phyloP scores from a whole-genome alignment of 75 land plant genomes.

The Picea sitchensis region DNA sequence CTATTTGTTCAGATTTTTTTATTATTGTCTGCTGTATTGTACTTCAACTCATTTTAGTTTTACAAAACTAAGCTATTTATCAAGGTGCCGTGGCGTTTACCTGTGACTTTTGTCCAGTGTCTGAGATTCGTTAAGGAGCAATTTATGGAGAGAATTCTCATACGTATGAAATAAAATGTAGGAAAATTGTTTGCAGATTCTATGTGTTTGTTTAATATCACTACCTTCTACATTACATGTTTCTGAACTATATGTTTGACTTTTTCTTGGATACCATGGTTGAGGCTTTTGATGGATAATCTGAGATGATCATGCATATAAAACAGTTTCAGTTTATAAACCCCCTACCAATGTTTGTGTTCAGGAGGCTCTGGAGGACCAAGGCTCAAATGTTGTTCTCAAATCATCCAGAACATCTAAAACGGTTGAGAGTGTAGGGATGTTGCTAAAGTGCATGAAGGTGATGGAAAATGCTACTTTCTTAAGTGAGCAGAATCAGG shows the following conservation, averaged over 20 bases:
- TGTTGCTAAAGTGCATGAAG: conserved; percentile 85
- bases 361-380: conserved; percentile 27
- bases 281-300: not conserved
- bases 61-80: not conserved
- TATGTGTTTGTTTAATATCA: not conserved
- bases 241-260: not conserved
- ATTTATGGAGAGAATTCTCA: no score
- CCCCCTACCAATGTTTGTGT: not conserved
- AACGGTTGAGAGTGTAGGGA: conserved; percentile 25
- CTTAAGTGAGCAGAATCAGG: conserved; percentile 97
- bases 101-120: not conserved
- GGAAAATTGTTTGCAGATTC: not conserved
- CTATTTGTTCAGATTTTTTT: not conserved
- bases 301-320: conserved; percentile 2
- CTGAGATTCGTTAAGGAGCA: no score
- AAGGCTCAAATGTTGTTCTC: conserved; percentile 7
- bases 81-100: not conserved
- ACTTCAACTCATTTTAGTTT: not conserved
- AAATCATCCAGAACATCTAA: not conserved
- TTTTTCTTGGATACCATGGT: not conserved
- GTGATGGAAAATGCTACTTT: conserved; percentile 99
- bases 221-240: not conserved
- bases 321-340: not conserved
- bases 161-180: no score
- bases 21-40: not conserved